These are phyloP conservation scores for Kodamaea lidongshanica DNA, from an alignment of 805 yeast species.

Conservation along the genomic window DNA sequence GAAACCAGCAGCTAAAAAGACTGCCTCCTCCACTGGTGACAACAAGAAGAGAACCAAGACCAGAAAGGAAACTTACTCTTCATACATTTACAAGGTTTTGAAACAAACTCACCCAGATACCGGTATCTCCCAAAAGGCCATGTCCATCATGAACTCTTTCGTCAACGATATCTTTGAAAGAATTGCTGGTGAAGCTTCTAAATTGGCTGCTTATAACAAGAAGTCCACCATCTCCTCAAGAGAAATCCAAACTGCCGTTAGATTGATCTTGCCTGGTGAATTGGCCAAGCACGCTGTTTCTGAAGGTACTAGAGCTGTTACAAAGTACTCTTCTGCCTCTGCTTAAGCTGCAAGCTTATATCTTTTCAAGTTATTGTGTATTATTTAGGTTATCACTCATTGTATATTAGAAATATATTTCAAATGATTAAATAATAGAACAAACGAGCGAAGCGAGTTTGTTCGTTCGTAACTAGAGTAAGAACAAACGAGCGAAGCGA, in stretches of 20 bases:
- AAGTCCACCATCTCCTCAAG: conserved; percentile 35
- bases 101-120: conserved; percentile 37
- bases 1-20: conserved; percentile 36
- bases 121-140: conserved; percentile 35
- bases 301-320: conserved; percentile 36
- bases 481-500: too few species aligned
- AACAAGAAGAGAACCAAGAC: conserved; percentile 32
- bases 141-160: conserved; percentile 36
- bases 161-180: conserved; percentile 34
- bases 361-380: conserved; percentile 10
- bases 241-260: conserved; percentile 34
- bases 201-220: conserved; percentile 37
- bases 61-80: conserved; percentile 35
- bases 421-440: neutral
- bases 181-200: conserved; percentile 33
- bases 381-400: conserved; percentile 11
- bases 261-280: conserved; percentile 37
- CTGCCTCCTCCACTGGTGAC: conserved; percentile 26
- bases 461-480: too few species aligned
- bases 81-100: conserved; percentile 35
- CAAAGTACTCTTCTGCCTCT: conserved; percentile 35
- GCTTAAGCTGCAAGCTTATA: conserved; percentile 15
- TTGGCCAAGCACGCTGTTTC: conserved; percentile 37
- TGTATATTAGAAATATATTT: conserved; percentile 12
- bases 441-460: neutral